phyloP scores from a whole-genome alignment of 1,139 yeast genomes.

The Yamadazyma triangularis region DNA sequence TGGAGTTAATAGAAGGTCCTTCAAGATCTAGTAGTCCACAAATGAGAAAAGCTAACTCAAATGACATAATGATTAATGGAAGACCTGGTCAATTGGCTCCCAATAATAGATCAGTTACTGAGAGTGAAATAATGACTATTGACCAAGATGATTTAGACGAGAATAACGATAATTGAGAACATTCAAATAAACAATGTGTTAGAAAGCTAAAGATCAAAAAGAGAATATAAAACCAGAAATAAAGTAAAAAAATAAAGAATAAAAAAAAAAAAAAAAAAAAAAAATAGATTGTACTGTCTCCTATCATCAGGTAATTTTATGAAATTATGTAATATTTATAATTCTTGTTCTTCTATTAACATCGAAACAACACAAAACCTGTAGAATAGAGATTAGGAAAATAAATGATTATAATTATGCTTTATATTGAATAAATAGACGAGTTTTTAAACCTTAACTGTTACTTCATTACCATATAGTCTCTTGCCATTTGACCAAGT shows the following conservation, averaged over 20 bases:
- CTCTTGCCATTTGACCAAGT: conserved; percentile 68
- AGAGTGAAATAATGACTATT: conserved; percentile 15
- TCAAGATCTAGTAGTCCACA: conserved; percentile 14
- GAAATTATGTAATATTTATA: too few species aligned
- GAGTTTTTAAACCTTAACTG: too few species aligned
- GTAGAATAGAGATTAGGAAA: too few species aligned
- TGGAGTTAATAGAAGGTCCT: conserved; percentile 10
- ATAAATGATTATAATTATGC: too few species aligned
- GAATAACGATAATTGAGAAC: neutral
- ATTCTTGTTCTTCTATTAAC: too few species aligned
- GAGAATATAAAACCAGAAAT: too few species aligned
- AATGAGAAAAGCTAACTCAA: conserved; percentile 24
- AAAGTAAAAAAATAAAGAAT: neutral
- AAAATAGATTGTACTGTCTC: too few species aligned
- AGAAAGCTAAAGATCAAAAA: too few species aligned
- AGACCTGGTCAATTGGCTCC: conserved; percentile 24
- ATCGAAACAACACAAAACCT: too few species aligned
- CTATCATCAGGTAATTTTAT: too few species aligned
- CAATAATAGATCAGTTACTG: conserved; percentile 32
- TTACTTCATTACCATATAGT: conserved; percentile 56
- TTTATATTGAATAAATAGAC: too few species aligned
- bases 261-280: neutral
- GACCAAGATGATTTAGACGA: neutral
- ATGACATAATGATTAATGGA: conserved; percentile 16
- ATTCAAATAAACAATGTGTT: too few species aligned